phyloP scores from a whole-genome alignment of 495 filamentous ascomycete species.

The Aspergillus steynii region DNA sequence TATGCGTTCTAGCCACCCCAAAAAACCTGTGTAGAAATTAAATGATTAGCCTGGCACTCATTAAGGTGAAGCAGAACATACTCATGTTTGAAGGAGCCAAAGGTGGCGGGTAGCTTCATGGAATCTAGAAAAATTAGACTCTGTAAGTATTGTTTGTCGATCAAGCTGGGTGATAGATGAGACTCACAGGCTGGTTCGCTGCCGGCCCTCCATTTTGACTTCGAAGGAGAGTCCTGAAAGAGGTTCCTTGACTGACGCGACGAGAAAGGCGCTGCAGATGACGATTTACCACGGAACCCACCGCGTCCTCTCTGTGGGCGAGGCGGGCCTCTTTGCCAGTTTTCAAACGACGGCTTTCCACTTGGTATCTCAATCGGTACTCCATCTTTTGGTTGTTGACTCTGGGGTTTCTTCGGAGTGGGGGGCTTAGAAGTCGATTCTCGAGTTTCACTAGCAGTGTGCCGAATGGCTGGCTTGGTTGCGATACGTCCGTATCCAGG shows the following conservation, averaged over 20 bases:
- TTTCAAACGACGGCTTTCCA: background rate
- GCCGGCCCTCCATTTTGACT: slow-evolving; percentile 26
- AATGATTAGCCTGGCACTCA: background rate
- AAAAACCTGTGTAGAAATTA: slow-evolving; percentile 18
- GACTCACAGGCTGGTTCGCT: slow-evolving; percentile 19
- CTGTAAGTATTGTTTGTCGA: background rate
- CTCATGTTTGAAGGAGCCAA: slow-evolving; percentile 27
- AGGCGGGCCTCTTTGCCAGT: background rate
- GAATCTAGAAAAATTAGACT: slow-evolving; percentile 3
- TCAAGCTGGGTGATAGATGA: background rate
- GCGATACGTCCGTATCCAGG: slow-evolving; percentile 16
- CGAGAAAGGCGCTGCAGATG: background rate
- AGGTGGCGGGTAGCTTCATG: slow-evolving; percentile 19
- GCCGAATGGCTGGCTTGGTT: background rate
- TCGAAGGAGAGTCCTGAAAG: slow-evolving; percentile 24
- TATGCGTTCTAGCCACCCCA: slow-evolving; percentile 15
- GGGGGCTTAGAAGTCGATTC: background rate
- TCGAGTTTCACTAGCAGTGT: background rate
- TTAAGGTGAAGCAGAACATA: slow-evolving; percentile 13
- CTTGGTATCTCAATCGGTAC: slow-evolving; percentile 3
- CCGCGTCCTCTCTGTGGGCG: slow-evolving; percentile 8
- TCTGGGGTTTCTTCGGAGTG: background rate
- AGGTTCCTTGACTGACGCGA: slow-evolving; percentile 12
- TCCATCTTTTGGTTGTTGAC: background rate
- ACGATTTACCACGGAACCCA: slow-evolving; percentile 7